A percentile compares a stretch with the other conserved stretches of the same genome.
These are phyloP conservation scores for Zhuliangozyma parablackwelliae DNA, from an alignment of 1,139 yeast species.

Conservation along the genomic window DNA sequence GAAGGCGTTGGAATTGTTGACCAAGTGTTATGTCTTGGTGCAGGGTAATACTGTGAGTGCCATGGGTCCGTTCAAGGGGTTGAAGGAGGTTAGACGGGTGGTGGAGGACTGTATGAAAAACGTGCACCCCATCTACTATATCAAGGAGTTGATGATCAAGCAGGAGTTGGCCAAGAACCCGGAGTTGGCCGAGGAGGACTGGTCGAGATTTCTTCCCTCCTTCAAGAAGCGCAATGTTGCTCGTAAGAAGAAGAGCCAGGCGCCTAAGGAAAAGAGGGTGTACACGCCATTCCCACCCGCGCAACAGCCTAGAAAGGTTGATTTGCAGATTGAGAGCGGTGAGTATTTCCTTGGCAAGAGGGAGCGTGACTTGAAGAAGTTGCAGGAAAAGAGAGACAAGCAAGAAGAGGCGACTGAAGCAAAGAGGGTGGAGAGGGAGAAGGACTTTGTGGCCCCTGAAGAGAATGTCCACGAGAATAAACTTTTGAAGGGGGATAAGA, in stretches of 20 bases:
- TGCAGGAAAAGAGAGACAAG: slow-evolving; percentile 74
- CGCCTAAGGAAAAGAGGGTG: slow-evolving; percentile 66
- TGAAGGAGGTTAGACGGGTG: slow-evolving; percentile 87
- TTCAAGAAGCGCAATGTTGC: slow-evolving; percentile 96
- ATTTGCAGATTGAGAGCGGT: slow-evolving; percentile 96
- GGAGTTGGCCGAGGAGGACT: slow-evolving; percentile 90
- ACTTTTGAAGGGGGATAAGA: slow-evolving; percentile 16
- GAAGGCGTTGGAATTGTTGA: slow-evolving; percentile 87
- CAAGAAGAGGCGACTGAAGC: slow-evolving; percentile 67
- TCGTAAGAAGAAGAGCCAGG: slow-evolving; percentile 84
- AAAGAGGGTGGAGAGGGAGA: slow-evolving; percentile 66
- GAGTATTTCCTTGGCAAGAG: slow-evolving; percentile 89
- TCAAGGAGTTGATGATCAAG: slow-evolving; percentile 95
- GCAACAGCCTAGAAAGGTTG: slow-evolving; percentile 94
- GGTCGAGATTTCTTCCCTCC: slow-evolving; percentile 96
- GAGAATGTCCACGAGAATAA: slow-evolving; percentile 52
- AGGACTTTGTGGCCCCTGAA: slow-evolving; percentile 82
- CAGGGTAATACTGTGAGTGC: slow-evolving; percentile 97
- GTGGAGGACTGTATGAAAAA: slow-evolving; percentile 98
- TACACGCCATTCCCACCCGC: slow-evolving; percentile 99
- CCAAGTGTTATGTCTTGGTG: slow-evolving; percentile 89
- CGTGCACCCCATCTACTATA: slow-evolving; percentile 93
- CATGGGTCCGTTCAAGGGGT: slow-evolving; percentile 95
- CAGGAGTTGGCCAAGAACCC: slow-evolving; percentile 93
- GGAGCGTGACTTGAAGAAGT: slow-evolving; percentile 69